Percentiles rank a stretch among this genome's conserved stretches.
These are phyloP conservation scores for Moesziomyces antarcticus DNA, from an alignment of 1,284 basidiomycete genomes.

Conservation along the genomic window DNA sequence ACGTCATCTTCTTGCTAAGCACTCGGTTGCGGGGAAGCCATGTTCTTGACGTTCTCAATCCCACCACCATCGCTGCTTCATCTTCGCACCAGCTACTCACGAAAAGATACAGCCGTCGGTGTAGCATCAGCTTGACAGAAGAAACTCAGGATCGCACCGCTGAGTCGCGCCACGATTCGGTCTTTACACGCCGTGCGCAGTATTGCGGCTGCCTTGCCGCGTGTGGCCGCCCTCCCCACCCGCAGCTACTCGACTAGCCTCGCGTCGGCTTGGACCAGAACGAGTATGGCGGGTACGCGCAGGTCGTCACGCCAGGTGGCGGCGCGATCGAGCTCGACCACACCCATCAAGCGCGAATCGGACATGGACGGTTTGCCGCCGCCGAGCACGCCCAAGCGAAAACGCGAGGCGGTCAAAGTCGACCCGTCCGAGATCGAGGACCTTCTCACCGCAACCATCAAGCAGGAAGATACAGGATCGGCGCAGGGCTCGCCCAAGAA, in stretches of 20 bases:
- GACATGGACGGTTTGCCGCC: constrained; percentile 13
- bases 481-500: constrained; percentile 19
- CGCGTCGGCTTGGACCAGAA: background rate
- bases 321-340: background rate
- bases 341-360: constrained; percentile 10
- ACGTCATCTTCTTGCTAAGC: constrained; percentile 19
- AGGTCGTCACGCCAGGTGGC: constrained; percentile 11
- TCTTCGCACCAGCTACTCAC: too few relatives aligned
- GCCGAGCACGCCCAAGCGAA: constrained; percentile 19
- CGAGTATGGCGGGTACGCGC: constrained; percentile 1
- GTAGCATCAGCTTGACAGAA: too few relatives aligned
- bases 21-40: background rate
- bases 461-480: background rate
- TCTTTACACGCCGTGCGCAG: background rate
- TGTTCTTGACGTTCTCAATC: background rate
- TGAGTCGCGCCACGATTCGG: background rate
- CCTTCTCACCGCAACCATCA: constrained; percentile 5
- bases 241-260: too few relatives aligned
- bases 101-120: too few relatives aligned
- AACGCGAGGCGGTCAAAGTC: constrained; percentile 8
- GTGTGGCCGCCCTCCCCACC: background rate
- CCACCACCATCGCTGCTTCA: too few relatives aligned
- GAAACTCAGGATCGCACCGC: too few relatives aligned
- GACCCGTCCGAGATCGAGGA: constrained; percentile 15
- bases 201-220: background rate